Conservation (phyloP, 345 rosid species). For the Hirschfeldia incana region DNA sequence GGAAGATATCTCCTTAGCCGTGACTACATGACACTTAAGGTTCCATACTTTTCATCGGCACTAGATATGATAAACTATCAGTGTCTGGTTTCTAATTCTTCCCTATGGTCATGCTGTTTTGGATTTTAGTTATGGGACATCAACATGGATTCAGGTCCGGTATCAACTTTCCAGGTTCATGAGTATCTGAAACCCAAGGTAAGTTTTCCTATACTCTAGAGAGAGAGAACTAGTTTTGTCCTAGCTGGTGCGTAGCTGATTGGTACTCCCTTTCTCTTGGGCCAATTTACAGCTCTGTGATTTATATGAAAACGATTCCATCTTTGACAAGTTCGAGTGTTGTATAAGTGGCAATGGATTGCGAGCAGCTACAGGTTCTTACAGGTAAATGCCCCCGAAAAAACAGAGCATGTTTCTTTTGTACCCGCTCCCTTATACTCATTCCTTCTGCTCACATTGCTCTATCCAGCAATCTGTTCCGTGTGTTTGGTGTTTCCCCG, state of each 20-base stretch:
- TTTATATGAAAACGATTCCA: slow-evolving; percentile 82
- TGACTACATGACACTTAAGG: slow-evolving; percentile 98
- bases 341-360: slow-evolving; percentile 91
- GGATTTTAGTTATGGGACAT: slow-evolving; percentile 80
- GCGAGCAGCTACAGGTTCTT: slow-evolving; percentile 97
- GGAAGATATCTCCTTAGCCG: slow-evolving; percentile 93
- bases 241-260: slow-evolving; percentile 16
- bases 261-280: slow-evolving; percentile 17
- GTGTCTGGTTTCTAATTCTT: slow-evolving; percentile 7
- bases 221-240: slow-evolving; percentile 27
- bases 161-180: slow-evolving; percentile 91
- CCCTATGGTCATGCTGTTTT: too few relatives aligned
- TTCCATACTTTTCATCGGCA: slow-evolving; percentile 19
- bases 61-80: not conserved
- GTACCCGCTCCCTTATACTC: not conserved
- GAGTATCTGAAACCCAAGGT: slow-evolving; percentile 93
- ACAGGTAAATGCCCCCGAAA: slow-evolving; percentile 59
- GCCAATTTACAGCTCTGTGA: slow-evolving; percentile 77
- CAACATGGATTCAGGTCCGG: slow-evolving; percentile 98
- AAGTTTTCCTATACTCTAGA: slow-evolving; percentile 17
- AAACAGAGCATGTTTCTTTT: slow-evolving; percentile 4
- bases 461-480: slow-evolving; percentile 81
- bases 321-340: slow-evolving; percentile 98
- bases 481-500: slow-evolving; percentile 77
- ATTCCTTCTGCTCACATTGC: not conserved